A percentile compares a stretch with the other conserved stretches of the same genome.
phyloP scores from a whole-genome alignment of 2,329 filamentous ascomycete genomes.

The Ophiostoma piceae region DNA sequence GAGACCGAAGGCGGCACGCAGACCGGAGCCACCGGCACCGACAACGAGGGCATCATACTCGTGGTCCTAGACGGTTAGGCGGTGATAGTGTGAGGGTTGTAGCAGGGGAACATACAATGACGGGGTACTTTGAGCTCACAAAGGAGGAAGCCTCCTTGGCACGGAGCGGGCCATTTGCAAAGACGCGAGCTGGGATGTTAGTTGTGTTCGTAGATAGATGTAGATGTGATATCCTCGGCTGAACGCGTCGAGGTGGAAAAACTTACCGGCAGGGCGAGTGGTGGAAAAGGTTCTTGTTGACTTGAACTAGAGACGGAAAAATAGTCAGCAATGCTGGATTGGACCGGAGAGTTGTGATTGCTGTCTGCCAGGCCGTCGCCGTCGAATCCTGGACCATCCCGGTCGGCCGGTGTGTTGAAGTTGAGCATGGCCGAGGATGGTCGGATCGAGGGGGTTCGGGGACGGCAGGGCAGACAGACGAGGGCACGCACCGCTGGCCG shows the following conservation, averaged over 20 bases:
- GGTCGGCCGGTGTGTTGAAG: background rate
- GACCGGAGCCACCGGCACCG: constrained; percentile 73
- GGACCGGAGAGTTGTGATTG: background rate
- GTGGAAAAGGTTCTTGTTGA: constrained; percentile 72
- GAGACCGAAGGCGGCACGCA: constrained; percentile 78
- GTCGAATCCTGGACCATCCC: background rate
- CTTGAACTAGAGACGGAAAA: constrained; percentile 17
- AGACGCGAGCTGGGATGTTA: constrained; percentile 63
- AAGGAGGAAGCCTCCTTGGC: constrained; percentile 90
- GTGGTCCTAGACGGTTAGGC: constrained; percentile 61
- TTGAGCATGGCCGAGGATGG: constrained; percentile 12
- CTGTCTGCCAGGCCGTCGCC: background rate
- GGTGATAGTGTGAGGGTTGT: background rate
- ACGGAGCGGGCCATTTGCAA: constrained; percentile 77
- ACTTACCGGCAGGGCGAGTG: constrained; percentile 70
- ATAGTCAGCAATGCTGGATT: constrained; percentile 12
- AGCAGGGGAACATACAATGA: constrained; percentile 61
- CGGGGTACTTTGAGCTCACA: constrained; percentile 84
- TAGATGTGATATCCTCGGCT: background rate
- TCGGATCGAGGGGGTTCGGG: background rate
- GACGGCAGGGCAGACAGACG: background rate
- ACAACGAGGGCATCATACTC: constrained; percentile 98
- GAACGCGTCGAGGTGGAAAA: background rate
- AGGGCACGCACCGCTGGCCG: constrained; percentile 26
- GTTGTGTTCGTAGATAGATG: background rate